Conservation (phyloP, 495 filamentous ascomycete species). For the Friedmanniomyces simplex region DNA sequence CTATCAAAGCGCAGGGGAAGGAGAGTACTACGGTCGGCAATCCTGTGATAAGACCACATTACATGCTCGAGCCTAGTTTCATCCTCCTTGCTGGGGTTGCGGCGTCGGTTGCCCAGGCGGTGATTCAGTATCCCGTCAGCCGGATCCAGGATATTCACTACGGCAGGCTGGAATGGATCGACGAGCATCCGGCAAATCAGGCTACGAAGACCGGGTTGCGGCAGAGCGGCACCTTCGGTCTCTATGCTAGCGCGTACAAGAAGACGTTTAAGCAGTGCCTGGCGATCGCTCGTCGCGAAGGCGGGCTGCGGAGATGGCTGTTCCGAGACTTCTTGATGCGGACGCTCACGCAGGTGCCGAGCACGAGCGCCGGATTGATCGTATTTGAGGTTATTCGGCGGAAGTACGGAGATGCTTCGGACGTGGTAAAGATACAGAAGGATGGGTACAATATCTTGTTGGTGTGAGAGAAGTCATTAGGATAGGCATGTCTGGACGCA, state of each 20-base stretch:
- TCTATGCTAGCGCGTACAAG: slow-evolving; percentile 66
- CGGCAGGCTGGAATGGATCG: slow-evolving; percentile 65
- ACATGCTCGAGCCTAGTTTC: slow-evolving; percentile 73
- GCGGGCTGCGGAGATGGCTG: slow-evolving; percentile 60
- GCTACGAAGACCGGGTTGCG: neutral
- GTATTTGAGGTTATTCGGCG: slow-evolving; percentile 81
- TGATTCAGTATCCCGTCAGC: slow-evolving; percentile 66
- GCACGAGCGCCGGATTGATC: slow-evolving; percentile 78
- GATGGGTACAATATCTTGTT: slow-evolving; percentile 71
- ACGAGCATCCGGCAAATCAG: slow-evolving; percentile 45
- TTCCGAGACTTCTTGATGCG: slow-evolving; percentile 66
- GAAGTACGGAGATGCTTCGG: slow-evolving; percentile 59
- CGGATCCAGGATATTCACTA: slow-evolving; percentile 70
- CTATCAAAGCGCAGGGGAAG: slow-evolving; percentile 7
- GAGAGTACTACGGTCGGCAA: slow-evolving; percentile 20
- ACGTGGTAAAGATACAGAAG: slow-evolving; percentile 52
- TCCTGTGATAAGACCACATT: slow-evolving; percentile 67
- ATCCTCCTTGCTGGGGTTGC: slow-evolving; percentile 65
- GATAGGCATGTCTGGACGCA: too few relatives aligned
- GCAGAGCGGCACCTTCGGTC: slow-evolving; percentile 8
- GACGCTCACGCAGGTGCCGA: slow-evolving; percentile 73
- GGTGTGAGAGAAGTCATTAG: slow-evolving; percentile 20
- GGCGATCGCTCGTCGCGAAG: slow-evolving; percentile 49
- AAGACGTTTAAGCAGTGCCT: slow-evolving; percentile 62
- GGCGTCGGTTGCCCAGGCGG: slow-evolving; percentile 66